Conservation (phyloP, 371 early-diverging fungal species). For the Mortierella polycephala region DNA sequence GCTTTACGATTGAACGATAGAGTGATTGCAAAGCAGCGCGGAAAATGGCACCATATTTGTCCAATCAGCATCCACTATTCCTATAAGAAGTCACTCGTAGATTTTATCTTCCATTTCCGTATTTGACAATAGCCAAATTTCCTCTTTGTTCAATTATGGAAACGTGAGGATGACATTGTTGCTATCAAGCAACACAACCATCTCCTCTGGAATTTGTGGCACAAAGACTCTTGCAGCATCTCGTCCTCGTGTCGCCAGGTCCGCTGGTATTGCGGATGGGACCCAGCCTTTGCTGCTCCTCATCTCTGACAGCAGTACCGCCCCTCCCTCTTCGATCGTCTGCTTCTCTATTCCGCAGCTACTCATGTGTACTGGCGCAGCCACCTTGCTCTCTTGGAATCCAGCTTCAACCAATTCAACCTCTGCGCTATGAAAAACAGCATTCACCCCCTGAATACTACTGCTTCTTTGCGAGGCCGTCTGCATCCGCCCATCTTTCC, state of each 20-base stretch:
- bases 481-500: constrained; percentile 5
- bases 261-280: constrained; percentile 25
- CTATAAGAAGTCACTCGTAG: neutral
- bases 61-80: constrained; percentile 8
- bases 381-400: too few species aligned
- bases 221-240: constrained; percentile 28
- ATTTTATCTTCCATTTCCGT: neutral
- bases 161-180: neutral
- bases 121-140: neutral
- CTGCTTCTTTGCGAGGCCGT: neutral
- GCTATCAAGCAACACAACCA: constrained; percentile 33
- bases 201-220: constrained; percentile 47
- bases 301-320: constrained; percentile 14
- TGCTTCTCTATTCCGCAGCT: constrained; percentile 2
- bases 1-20: neutral
- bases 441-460: neutral
- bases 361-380: neutral
- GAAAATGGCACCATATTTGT: constrained; percentile 24
- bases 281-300: constrained; percentile 32
- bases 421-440: neutral
- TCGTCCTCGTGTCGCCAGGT: constrained; percentile 26
- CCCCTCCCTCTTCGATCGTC: constrained; percentile 12
- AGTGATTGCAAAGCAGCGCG: neutral
- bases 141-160: neutral
- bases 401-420: neutral